These are phyloP conservation scores for Geranomyces michiganensis DNA, from an alignment of 192 early-diverging fungal genomes.

Conservation along the genomic window DNA sequence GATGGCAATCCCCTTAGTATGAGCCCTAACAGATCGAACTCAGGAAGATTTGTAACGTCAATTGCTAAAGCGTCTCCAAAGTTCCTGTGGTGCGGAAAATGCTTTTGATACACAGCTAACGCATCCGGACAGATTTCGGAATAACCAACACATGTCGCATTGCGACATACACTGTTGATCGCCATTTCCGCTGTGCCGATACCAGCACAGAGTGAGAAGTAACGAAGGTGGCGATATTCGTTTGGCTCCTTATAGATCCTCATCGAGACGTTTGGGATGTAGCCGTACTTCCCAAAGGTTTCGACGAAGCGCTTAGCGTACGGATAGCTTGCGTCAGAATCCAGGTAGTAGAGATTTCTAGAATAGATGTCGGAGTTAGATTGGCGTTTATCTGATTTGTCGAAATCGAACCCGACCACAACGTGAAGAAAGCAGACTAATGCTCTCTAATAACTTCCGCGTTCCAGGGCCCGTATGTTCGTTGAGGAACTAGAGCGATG, in stretches of 20 bases:
- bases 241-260: constrained; percentile 8
- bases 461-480: neutral
- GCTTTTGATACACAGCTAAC: neutral
- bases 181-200: constrained; percentile 24
- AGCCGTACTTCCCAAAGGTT: neutral
- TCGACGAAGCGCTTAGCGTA: constrained; percentile 6
- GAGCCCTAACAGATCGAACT: constrained; percentile 20
- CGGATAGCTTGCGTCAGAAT: constrained; percentile 10
- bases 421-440: neutral
- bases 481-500: constrained; percentile 15
- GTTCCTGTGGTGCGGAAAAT: constrained; percentile 16
- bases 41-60: neutral
- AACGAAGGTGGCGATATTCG: neutral
- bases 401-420: neutral
- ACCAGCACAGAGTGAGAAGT: constrained; percentile 8
- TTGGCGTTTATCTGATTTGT: neutral
- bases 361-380: neutral
- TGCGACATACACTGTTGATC: neutral
- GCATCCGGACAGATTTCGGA: constrained; percentile 14
- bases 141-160: constrained; percentile 21
- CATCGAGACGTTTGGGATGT: constrained; percentile 12
- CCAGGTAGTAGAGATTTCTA: constrained; percentile 3
- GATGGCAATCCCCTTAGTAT: too few relatives aligned
- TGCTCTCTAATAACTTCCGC: neutral
- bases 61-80: constrained; percentile 9